phyloP scores from a whole-genome alignment of 257 asterid genomes.

The Verbena officinalis region DNA sequence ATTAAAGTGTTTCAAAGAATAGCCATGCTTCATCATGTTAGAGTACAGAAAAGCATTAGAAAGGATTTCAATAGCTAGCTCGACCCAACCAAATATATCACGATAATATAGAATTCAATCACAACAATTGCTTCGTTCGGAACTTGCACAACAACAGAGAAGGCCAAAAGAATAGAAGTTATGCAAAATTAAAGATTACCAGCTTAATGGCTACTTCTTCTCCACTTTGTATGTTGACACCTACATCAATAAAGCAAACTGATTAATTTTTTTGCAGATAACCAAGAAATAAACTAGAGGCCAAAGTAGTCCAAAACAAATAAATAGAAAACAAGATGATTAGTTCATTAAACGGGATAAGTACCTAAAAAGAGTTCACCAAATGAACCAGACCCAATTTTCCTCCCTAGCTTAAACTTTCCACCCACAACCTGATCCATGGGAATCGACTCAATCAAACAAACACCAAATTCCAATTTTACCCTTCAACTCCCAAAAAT shows the following conservation, averaged over 20 bases:
- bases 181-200: conserved; percentile 45
- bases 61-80: not conserved
- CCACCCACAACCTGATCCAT: conserved; percentile 93
- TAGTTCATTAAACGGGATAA: conserved; percentile 13
- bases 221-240: conserved; percentile 85
- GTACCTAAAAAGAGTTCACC: conserved; percentile 95
- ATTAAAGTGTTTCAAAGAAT: conserved; percentile 15
- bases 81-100: not conserved
- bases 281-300: not conserved
- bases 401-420: conserved; percentile 91
- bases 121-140: conserved; percentile 16
- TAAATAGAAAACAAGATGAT: not conserved
- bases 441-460: conserved; percentile 33
- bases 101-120: not conserved
- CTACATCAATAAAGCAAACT: conserved; percentile 44
- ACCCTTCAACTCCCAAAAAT: conserved; percentile 26
- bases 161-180: not conserved
- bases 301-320: conserved; percentile 8
- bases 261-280: not conserved
- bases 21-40: conserved; percentile 3
- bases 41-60: not conserved
- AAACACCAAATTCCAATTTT: conserved; percentile 25
- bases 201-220: conserved; percentile 95
- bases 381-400: conserved; percentile 96
- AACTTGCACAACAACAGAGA: conserved; percentile 19